A percentile compares a stretch with the other conserved stretches of the same genome.
Conservation (phyloP, 2,329 filamentous ascomycete species). For the Botrytis cinerea region DNA sequence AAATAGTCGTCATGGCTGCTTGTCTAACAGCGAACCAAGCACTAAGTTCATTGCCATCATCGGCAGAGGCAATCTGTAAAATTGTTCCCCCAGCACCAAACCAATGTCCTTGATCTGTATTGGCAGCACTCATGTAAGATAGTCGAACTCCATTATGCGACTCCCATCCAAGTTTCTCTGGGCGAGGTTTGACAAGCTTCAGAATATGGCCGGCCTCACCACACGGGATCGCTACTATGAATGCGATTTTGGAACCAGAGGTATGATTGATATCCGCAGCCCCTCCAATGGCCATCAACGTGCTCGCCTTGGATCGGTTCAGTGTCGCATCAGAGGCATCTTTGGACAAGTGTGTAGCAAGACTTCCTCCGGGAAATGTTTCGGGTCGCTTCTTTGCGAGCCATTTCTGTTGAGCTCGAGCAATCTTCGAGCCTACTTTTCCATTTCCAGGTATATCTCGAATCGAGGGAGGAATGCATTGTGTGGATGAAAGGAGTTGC, state of each 20-base stretch:
- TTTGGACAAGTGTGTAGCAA: slow-evolving; percentile 23
- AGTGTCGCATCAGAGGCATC: slow-evolving; percentile 21
- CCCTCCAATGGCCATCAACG: slow-evolving; percentile 34
- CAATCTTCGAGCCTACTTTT: slow-evolving; percentile 22
- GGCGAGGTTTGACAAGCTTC: slow-evolving; percentile 36
- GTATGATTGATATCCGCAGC: slow-evolving; percentile 31
- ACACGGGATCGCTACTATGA: slow-evolving; percentile 37
- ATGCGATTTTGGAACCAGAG: slow-evolving; percentile 27
- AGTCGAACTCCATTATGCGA: slow-evolving; percentile 31
- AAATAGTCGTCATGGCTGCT: slow-evolving; percentile 45
- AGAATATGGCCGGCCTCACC: slow-evolving; percentile 41
- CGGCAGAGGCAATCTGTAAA: slow-evolving; percentile 50
- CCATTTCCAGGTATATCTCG: slow-evolving; percentile 25
- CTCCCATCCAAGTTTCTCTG: slow-evolving; percentile 38
- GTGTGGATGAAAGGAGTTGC: slow-evolving; percentile 36
- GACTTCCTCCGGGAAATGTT: slow-evolving; percentile 29
- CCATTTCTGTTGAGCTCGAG: slow-evolving; percentile 33
- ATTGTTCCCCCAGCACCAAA: slow-evolving; percentile 46
- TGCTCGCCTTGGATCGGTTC: slow-evolving; percentile 25
- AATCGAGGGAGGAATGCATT: slow-evolving; percentile 35
- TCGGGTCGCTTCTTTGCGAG: slow-evolving; percentile 36
- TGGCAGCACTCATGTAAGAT: slow-evolving; percentile 30
- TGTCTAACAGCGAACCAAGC: slow-evolving; percentile 51
- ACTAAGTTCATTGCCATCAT: slow-evolving; percentile 42
- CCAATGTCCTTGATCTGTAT: slow-evolving; percentile 38